phyloP scores from a whole-genome alignment of 1,139 yeast genomes.

The Pichia sp. region DNA sequence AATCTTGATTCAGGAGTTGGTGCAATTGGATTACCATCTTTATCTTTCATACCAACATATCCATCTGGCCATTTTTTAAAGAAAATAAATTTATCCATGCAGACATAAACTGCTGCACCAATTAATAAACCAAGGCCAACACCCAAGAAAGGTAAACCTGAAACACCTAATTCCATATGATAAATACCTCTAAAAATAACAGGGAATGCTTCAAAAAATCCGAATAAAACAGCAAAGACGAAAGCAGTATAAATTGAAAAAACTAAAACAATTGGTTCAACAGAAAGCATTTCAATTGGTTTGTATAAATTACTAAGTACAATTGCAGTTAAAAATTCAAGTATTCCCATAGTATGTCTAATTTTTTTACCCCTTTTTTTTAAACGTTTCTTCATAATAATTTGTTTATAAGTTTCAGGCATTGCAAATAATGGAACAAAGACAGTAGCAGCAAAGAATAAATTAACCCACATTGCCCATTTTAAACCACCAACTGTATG shows the following conservation, averaged over 20 bases:
- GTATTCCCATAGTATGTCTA: conserved; percentile 28
- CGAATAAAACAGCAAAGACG: conserved; percentile 68
- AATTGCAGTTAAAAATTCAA: conserved; percentile 35
- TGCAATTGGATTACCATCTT: conserved; percentile 45
- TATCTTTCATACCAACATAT: conserved; percentile 50
- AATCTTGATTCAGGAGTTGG: conserved; percentile 41
- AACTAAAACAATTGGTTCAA: conserved; percentile 65
- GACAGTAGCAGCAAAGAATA: conserved; percentile 65
- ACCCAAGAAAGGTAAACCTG: conserved; percentile 65
- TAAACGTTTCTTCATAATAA: conserved; percentile 53
- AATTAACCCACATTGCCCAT: conserved; percentile 74
- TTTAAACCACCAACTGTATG: conserved; percentile 46
- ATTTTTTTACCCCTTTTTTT: conserved; percentile 49
- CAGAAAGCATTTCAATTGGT: conserved; percentile 58
- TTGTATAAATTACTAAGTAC: conserved; percentile 46
- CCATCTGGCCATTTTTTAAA: conserved; percentile 62
- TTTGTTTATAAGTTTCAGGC: conserved; percentile 69
- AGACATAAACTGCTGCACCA: conserved; percentile 49
- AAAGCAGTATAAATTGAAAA: conserved; percentile 65
- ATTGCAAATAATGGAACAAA: conserved; percentile 50
- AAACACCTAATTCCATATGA: conserved; percentile 50
- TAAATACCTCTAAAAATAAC: conserved; percentile 62
- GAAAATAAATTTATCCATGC: conserved; percentile 41
- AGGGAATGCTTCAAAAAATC: conserved; percentile 75
- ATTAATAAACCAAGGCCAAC: conserved; percentile 58